These are phyloP conservation scores for Dissoconium aciculare DNA, from an alignment of 2,329 filamentous ascomycete genomes.

Conservation along the genomic window DNA sequence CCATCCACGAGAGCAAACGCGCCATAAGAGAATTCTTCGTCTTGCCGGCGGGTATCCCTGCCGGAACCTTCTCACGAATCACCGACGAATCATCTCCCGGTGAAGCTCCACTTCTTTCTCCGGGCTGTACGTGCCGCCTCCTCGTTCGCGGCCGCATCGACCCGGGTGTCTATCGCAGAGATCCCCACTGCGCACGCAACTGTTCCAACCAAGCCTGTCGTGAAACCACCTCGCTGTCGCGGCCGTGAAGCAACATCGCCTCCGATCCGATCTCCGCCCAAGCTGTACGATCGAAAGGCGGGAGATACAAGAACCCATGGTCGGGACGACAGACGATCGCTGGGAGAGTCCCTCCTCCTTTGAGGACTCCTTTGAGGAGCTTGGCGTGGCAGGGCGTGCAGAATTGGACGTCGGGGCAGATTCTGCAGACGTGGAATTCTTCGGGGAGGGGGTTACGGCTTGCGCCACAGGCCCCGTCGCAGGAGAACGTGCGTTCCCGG, in stretches of 20 bases:
- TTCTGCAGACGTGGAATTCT: neutral
- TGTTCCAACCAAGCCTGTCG: conserved; percentile 3
- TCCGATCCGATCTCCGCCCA: conserved; percentile 1
- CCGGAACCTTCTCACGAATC: no score
- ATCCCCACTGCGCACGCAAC: conserved; percentile 2
- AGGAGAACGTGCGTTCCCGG: neutral
- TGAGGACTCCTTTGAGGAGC: conserved; percentile 2
- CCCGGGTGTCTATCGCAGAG: neutral
- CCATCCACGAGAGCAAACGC: neutral
- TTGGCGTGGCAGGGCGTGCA: conserved; percentile 3
- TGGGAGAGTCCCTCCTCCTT: conserved; percentile 2
- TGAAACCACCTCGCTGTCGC: neutral
- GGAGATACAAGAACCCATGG: conserved; percentile 3
- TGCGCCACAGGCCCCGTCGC: conserved; percentile 2
- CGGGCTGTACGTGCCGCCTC: neutral
- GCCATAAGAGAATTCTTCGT: neutral
- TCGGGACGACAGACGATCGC: conserved; percentile 2
- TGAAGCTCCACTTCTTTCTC: neutral
- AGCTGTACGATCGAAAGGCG: conserved; percentile 2
- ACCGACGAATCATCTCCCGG: neutral
- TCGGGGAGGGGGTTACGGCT: neutral
- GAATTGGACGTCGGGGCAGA: neutral
- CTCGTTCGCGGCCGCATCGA: neutral
- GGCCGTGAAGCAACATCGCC: conserved; percentile 6
- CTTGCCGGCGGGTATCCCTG: neutral